Conservation (phyloP, 108 stramenopile genomes). For the Nitzschia putrida region DNA sequence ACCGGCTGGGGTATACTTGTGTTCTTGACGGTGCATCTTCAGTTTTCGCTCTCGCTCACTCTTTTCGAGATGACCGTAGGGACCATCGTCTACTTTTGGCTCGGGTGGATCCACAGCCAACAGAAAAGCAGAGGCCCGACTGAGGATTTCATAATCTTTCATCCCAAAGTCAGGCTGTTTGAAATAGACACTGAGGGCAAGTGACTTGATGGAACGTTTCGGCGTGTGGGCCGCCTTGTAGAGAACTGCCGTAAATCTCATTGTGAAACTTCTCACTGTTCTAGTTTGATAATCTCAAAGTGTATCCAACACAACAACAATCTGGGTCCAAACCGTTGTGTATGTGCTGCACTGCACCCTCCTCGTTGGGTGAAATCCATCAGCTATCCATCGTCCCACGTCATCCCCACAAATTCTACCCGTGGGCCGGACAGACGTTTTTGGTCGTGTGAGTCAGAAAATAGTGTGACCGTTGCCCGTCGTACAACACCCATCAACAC, state of each 20-base stretch:
- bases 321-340: too few species aligned
- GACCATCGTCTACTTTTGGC: conserved; percentile 16
- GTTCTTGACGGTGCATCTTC: conserved; percentile 45
- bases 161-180: conserved; percentile 80
- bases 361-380: too few species aligned
- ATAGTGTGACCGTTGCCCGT: too few species aligned
- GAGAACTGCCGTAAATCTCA: conserved; percentile 22
- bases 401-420: too few species aligned
- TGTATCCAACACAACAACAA: too few species aligned
- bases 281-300: too few species aligned
- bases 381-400: too few species aligned
- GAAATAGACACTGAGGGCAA: conserved; percentile 84
- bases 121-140: conserved; percentile 76
- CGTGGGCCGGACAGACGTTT: too few species aligned
- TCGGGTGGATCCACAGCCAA: conserved; percentile 69
- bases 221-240: conserved; percentile 10
- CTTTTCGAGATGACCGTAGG: conserved; percentile 46
- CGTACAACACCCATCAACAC: too few species aligned
- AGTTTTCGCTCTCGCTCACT: conserved; percentile 53
- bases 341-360: too few species aligned
- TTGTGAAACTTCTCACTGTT: not conserved
- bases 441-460: too few species aligned
- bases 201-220: conserved; percentile 40
- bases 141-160: conserved; percentile 85
- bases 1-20: conserved; percentile 61